Evolutionary conservation across 352 stramenopile species (phyloP).

Genomic region (Pythium sukuiense): DNA sequence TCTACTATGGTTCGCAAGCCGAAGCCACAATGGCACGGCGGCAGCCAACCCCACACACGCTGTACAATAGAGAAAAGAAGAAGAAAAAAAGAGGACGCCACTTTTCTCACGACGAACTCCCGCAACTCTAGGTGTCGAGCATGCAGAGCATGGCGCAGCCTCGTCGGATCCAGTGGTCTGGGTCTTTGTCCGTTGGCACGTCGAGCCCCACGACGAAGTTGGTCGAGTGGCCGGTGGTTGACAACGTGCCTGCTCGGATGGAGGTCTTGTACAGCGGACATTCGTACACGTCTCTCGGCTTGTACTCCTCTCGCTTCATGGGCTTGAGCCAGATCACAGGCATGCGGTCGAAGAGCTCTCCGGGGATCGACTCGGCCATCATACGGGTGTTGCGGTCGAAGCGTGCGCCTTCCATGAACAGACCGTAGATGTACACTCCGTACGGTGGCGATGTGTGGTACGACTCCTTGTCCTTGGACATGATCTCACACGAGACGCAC

Average conservation of each 20-base stretch:
- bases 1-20: too few species aligned
- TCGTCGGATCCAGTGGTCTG: conserved; percentile 92
- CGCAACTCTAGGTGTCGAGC: conserved; percentile 84
- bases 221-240: conserved; percentile 92
- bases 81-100: too few species aligned
- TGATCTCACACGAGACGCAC: conserved; percentile 82
- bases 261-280: conserved; percentile 95
- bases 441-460: conserved; percentile 61
- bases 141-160: conserved; percentile 94
- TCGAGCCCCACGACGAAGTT: conserved; percentile 92
- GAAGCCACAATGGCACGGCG: too few species aligned
- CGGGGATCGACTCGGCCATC: conserved; percentile 89
- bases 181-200: conserved; percentile 79
- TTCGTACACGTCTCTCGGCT: conserved; percentile 78
- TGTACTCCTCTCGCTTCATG: conserved; percentile 76
- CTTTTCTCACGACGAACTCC: too few species aligned
- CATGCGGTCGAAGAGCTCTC: conserved; percentile 90
- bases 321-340: conserved; percentile 91
- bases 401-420: conserved; percentile 94
- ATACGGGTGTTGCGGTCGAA: conserved; percentile 77
- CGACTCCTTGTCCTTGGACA: conserved; percentile 67
- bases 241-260: conserved; percentile 87
- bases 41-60: too few species aligned
- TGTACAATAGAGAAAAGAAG: too few species aligned
- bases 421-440: conserved; percentile 93